Conservation (phyloP, 352 stramenopile genomes). For the Pythium phragmitis region DNA sequence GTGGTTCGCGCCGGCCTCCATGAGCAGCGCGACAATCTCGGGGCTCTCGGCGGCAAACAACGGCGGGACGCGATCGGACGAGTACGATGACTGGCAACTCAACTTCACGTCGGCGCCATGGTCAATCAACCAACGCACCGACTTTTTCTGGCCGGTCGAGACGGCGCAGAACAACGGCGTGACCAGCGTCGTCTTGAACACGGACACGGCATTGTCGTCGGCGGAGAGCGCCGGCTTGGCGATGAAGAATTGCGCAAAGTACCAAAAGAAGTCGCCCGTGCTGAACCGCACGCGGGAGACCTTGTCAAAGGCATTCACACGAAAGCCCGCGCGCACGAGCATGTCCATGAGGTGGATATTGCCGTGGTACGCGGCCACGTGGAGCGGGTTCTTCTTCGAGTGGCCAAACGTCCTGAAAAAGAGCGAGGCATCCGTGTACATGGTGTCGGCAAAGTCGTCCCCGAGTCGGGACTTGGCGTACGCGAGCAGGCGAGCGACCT, state of each 20-base stretch:
- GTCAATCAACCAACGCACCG: slow-evolving; percentile 54
- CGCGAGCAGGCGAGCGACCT: slow-evolving; percentile 51
- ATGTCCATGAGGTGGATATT: slow-evolving; percentile 61
- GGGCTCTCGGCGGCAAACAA: slow-evolving; percentile 71
- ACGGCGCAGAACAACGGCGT: slow-evolving; percentile 73
- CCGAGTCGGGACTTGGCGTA: slow-evolving; percentile 50
- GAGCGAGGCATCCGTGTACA: slow-evolving; percentile 57
- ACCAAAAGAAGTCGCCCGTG: slow-evolving; percentile 79
- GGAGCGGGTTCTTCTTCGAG: slow-evolving; percentile 82
- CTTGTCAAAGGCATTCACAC: slow-evolving; percentile 70
- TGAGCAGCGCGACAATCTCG: slow-evolving; percentile 58
- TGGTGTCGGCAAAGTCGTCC: slow-evolving; percentile 53
- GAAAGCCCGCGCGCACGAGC: slow-evolving; percentile 52
- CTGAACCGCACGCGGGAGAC: slow-evolving; percentile 73
- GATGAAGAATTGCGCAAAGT: slow-evolving; percentile 67
- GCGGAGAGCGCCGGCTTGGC: slow-evolving; percentile 37
- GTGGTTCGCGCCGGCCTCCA: slow-evolving; percentile 67
- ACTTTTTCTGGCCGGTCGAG: slow-evolving; percentile 52
- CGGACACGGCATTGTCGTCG: slow-evolving; percentile 54
- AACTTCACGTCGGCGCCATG: slow-evolving; percentile 60
- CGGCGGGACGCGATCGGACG: slow-evolving; percentile 59
- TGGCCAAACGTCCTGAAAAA: slow-evolving; percentile 56
- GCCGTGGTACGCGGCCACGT: slow-evolving; percentile 68
- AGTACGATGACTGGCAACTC: slow-evolving; percentile 58
- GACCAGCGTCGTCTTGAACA: slow-evolving; percentile 71